Evolutionary conservation across 371 early-diverging fungal species (phyloP), one percentile per base, ranked within the genome.

Genomic region (Mortierella sp.): DNA sequence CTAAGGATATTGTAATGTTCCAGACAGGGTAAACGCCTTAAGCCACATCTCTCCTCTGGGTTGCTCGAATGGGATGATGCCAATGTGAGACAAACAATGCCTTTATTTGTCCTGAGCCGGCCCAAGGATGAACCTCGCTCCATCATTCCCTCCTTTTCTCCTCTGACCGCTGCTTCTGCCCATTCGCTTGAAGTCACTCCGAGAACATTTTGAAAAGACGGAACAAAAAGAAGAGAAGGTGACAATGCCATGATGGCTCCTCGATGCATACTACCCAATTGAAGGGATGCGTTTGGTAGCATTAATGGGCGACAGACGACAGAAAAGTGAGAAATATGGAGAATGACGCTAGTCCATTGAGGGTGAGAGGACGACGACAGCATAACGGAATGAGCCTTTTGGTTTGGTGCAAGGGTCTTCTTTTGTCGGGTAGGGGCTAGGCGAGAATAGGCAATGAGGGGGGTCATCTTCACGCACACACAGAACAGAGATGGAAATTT

Each of bases 21-120:
- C 58, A 58, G 4, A 31, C 34, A 55, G 7, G 31, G 47, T 22
- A 47, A 55, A 55, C 55, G 55, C 55, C 55, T 55, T 31, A 58
- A 34, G 26, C 29, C 29, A 58, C 48, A 8, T 8, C n/a, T n/a
- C 5, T 50, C 2, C 50, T 47, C 47, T n/a, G 16, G 22, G 50
- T 6, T 31, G 31, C 7, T 34, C 53, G 2, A 29, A 53, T 48
- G 7, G 8, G 53, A 53, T 14, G 29, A 58, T 58, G 58, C 16
- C 58, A 2, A 34, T 58, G 4, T 58, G 58, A 58, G 58, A 58
- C 58, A 58, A n/a, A n/a, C n/a, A n/a, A n/a, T n/a, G n/a, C n/a
- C 16, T 47, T 47, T 53, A 24, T n/a, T 53, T 26, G 26, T 50
- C 31, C 31, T 31, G 22, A 58, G 29, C 58, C 34, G 58, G 34